These are phyloP conservation scores for Naganishia friedmannii DNA, from an alignment of 768 basidiomycete genomes.

Conservation along the genomic window DNA sequence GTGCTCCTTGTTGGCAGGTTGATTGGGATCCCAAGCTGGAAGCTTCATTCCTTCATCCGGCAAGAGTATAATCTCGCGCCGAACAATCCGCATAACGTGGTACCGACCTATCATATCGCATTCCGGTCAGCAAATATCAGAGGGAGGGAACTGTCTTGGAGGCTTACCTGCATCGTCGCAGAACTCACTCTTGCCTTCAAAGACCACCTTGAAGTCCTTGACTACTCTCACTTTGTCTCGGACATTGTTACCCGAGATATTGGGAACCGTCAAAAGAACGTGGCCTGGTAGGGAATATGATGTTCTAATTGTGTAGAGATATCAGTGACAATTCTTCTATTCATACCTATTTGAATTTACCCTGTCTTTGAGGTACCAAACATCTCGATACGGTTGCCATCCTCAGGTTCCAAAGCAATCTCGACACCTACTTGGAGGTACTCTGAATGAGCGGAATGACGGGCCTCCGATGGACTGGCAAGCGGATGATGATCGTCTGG, in stretches of 20 bases:
- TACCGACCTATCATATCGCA: slow-evolving; percentile 56
- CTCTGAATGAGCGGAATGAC: background rate
- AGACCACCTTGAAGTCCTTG: slow-evolving; percentile 61
- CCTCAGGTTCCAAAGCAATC: background rate
- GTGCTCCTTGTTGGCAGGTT: slow-evolving; percentile 58
- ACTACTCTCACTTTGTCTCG: slow-evolving; percentile 36
- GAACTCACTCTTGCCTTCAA: slow-evolving; percentile 82
- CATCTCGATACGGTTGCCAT: slow-evolving; percentile 6
- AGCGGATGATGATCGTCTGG: background rate
- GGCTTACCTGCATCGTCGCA: slow-evolving; percentile 59
- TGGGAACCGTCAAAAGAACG: slow-evolving; percentile 64
- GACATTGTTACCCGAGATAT: slow-evolving; percentile 52
- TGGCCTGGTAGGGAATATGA: slow-evolving; percentile 85
- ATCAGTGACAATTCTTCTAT: background rate
- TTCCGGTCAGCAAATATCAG: background rate
- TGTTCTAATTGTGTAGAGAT: slow-evolving; percentile 57
- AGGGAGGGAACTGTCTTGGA: background rate
- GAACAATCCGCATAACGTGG: slow-evolving; percentile 65
- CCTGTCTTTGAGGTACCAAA: slow-evolving; percentile 20
- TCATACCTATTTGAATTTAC: background rate
- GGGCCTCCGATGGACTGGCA: background rate
- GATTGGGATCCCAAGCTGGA: slow-evolving; percentile 32
- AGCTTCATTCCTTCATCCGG: slow-evolving; percentile 9
- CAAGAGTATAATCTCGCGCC: slow-evolving; percentile 63
- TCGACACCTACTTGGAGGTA: background rate